Evolutionary conservation across 208 protist genomes (phyloP), one percentile per base, ranked within the genome.

Genomic region (Angomonas desouzai): DNA sequence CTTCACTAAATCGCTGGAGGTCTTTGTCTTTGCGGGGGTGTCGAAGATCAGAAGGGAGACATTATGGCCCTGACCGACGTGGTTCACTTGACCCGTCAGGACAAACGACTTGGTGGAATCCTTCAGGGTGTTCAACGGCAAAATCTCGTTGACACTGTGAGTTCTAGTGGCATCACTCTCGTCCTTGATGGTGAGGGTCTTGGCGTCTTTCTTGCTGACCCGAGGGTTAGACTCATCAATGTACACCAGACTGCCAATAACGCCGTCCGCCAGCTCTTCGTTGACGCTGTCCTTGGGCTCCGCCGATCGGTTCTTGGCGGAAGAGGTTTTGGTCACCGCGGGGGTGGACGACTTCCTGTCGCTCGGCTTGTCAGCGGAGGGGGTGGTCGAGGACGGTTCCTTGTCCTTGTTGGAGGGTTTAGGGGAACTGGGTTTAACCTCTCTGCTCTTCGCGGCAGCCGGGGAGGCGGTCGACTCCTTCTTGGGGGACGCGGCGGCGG

Each of bases 61-160:
- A 56, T 83, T 75, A 64, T 83, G 73, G 25, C 77, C 70, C 6
- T 47, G 51, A 6, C 33, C 55, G 32, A 73, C 36, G 49, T 79
- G 64, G 2, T 62, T 65, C 33, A 72, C 22, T 27, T 77, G 7
- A 11, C 64, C 60, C 23, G 23, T 16, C 20, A 81, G 60, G 22
- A 74, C 49, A 27, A 23, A 27, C 3, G 74, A 71, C 27, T 62
- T 70, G 20, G 36, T 16, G n/a, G 53, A 9, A 13, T 58, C 59
- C 25, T 47, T 48, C n/a, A 34, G 62, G 10, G 36, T 36, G 6
- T 68, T 53, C 20, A 36, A 20, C 28, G 33, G 0, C 43, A 43
- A 11, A 16, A 68, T 6, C 48, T 66, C 58, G 25, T 32, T 56
- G 1, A 40, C 22, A 13, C 38, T 38, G 40, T 20, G 22, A n/a